These are phyloP conservation scores for Akanthomyces uredinophilus DNA, from an alignment of 2,329 filamentous ascomycete genomes.

Conservation along the genomic window DNA sequence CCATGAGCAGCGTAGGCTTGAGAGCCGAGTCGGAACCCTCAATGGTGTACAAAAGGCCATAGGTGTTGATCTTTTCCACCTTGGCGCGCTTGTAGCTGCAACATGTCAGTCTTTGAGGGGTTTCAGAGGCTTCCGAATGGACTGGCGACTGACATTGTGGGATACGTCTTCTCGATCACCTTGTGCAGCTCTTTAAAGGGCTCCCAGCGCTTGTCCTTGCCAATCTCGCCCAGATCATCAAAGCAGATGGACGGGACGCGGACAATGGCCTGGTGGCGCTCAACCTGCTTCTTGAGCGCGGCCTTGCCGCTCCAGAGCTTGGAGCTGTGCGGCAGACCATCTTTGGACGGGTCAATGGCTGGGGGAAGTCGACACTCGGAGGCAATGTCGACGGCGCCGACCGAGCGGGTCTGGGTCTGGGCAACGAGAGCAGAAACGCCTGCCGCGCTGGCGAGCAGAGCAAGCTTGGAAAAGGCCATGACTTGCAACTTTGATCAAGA, in stretches of 20 bases:
- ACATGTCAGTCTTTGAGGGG: constrained; percentile 1
- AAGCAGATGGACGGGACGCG: constrained; percentile 50
- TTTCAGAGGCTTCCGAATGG: not conserved
- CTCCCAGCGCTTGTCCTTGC: constrained; percentile 50
- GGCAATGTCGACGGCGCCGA: constrained; percentile 18
- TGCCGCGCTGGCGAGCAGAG: constrained; percentile 8
- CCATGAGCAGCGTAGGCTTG: constrained; percentile 37
- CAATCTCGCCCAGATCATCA: constrained; percentile 50
- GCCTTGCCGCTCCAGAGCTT: constrained; percentile 29
- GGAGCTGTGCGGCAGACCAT: constrained; percentile 28
- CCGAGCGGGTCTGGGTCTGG: not conserved
- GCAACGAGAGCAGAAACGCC: constrained; percentile 5
- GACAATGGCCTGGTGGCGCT: constrained; percentile 50
- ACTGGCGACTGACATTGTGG: constrained; percentile 35
- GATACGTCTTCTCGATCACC: constrained; percentile 45
- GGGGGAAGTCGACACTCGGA: constrained; percentile 31
- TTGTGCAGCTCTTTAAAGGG: constrained; percentile 47
- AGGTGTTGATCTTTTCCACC: constrained; percentile 55
- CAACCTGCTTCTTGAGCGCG: constrained; percentile 37
- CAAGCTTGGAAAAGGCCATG: constrained; percentile 13
- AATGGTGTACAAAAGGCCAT: constrained; percentile 57
- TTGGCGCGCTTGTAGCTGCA: constrained; percentile 36
- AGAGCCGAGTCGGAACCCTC: constrained; percentile 46
- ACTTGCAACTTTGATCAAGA: not conserved
- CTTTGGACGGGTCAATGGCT: constrained; percentile 25